Evolutionary conservation across 768 basidiomycete genomes (phyloP), one percentile per base, ranked within the genome.

Genomic region (Naematelia encephala): DNA sequence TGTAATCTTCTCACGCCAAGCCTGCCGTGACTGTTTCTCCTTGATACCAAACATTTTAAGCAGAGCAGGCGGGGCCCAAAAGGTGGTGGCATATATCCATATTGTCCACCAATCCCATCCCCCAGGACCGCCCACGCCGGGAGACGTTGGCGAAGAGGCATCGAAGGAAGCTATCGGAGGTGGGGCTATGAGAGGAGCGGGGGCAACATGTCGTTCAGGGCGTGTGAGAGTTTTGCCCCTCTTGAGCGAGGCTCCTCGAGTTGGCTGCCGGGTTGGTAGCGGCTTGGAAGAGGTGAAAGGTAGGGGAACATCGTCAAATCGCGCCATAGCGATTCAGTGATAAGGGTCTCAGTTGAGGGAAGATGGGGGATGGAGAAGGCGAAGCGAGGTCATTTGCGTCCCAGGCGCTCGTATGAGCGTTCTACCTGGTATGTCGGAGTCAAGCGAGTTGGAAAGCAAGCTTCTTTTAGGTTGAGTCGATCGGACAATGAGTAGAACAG

Each of bases 1-100:
- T 4, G 91, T 85, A 58, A 94, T 86, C 81, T 98, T 99, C 79
- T 99, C 96, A 72, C 93, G 85, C 96, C 96, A 99, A 1, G 96
- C 96, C 76, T 96, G 90, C 61, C 85, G 81, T 54, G 84, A 82
- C 34, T 84, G 81, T 68, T 83, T 83, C 77, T 93, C 91, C 73
- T 84, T 87, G 74, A 97, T 81, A 46, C 91, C 89, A 57, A 88
- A 89, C 11, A 91, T 42, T 1, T 85, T 84, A 22, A 83, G 78
- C 57, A 97, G 83, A 22, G 91, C 77, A 69, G 87, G 82, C 47
- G 84, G 82, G 23, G 93, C 93, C 91, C 91, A 97, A 74, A 88
- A 92, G 4, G 93, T 91, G 75, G 88, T 81, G 45, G 89, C 72
- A 64, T 82, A 82, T 50, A 90, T 86, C 74, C 88, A 89, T 67